These are phyloP conservation scores for Claviceps sp. DNA, from an alignment of 2,329 filamentous ascomycete genomes.

Conservation along the genomic window DNA sequence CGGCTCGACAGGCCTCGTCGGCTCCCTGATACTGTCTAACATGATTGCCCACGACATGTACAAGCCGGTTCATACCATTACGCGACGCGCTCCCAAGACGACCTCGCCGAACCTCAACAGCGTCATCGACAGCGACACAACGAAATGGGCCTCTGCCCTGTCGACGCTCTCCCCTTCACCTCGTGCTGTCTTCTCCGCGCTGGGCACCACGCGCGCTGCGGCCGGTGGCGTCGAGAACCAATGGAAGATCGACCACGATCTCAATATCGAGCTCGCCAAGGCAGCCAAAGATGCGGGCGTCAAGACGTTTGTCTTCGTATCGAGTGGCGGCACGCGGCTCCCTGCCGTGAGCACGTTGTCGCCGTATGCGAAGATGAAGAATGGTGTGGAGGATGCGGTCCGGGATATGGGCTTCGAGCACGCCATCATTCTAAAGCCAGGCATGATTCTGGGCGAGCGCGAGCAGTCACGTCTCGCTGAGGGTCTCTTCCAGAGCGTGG, in stretches of 20 bases:
- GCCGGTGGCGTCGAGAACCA: conserved; percentile 70
- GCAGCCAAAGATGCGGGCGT: conserved; percentile 61
- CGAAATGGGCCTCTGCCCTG: conserved; percentile 53
- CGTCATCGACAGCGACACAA: conserved; percentile 51
- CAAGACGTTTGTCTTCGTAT: conserved; percentile 67
- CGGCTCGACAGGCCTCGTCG: conserved; percentile 55
- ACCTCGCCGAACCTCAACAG: conserved; percentile 44
- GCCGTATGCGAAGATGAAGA: conserved; percentile 60
- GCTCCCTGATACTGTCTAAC: conserved; percentile 59
- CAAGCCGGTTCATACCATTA: conserved; percentile 47
- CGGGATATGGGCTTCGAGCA: conserved; percentile 61
- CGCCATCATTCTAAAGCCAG: conserved; percentile 61
- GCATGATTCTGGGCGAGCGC: conserved; percentile 59
- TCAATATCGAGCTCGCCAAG: conserved; percentile 67
- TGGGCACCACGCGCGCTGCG: conserved; percentile 65
- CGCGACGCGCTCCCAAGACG: conserved; percentile 48
- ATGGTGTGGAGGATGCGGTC: conserved; percentile 69
- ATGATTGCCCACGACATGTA: conserved; percentile 42
- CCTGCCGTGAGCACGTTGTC: conserved; percentile 25
- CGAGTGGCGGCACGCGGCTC: conserved; percentile 36
- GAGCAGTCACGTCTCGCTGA: conserved; percentile 48
- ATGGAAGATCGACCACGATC: conserved; percentile 76
- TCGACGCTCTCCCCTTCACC: conserved; percentile 40
- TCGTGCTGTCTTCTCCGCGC: conserved; percentile 56
- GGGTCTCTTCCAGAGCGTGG: conserved; percentile 38